Evolutionary conservation across 2,329 filamentous ascomycete species (phyloP).

Genomic region (Alternaria infectoria): DNA sequence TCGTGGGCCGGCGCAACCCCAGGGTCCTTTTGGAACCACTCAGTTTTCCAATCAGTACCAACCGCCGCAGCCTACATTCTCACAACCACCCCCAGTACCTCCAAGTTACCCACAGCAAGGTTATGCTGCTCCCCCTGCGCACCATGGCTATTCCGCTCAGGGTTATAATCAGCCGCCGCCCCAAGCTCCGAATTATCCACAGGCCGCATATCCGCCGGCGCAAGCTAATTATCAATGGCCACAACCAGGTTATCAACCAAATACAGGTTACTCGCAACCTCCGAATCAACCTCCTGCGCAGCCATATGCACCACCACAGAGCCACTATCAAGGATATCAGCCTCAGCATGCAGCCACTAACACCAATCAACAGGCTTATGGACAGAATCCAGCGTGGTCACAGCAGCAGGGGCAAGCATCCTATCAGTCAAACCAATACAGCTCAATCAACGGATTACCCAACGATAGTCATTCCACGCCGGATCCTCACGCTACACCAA

Average conservation of each 20-base stretch:
- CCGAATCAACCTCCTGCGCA: constrained; percentile 28
- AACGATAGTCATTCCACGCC: constrained; percentile 6
- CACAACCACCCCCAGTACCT: constrained; percentile 29
- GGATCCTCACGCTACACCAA: constrained; percentile 40
- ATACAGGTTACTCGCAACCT: constrained; percentile 30
- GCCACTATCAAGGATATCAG: constrained; percentile 26
- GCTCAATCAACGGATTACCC: constrained; percentile 18
- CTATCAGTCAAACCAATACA: constrained; percentile 26
- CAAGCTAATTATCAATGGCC: constrained; percentile 35
- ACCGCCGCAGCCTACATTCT: constrained; percentile 33
- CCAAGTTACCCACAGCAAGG: constrained; percentile 29
- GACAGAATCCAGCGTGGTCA: constrained; percentile 33
- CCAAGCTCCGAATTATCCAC: constrained; percentile 20
- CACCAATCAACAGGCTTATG: constrained; percentile 30
- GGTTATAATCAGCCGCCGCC: constrained; percentile 30
- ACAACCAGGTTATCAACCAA: constrained; percentile 30
- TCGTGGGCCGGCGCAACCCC: constrained; percentile 43
- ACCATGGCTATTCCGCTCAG: constrained; percentile 32
- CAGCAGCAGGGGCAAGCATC: constrained; percentile 19
- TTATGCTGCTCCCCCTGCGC: constrained; percentile 26
- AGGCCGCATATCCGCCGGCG: constrained; percentile 27
- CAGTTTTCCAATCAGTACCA: constrained; percentile 38
- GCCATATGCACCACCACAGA: constrained; percentile 27
- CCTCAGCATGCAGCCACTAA: constrained; percentile 26
- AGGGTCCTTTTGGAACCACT: constrained; percentile 34